phyloP scores from a whole-genome alignment of 371 early-diverging fungal genomes.

The Synchytrium microbalum region DNA sequence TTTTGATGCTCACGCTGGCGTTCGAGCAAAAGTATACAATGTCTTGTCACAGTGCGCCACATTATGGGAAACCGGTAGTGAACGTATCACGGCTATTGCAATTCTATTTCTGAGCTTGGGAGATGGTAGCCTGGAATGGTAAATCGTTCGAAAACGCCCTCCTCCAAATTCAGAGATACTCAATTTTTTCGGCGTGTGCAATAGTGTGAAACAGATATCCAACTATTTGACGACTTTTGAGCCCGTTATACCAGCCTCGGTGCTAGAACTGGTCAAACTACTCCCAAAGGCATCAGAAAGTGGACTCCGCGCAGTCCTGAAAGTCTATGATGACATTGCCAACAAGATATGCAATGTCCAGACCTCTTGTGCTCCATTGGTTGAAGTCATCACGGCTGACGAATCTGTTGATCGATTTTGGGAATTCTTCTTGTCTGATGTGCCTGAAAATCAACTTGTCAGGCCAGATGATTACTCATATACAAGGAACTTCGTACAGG shows the following conservation, averaged over 20 bases:
- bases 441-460: conserved; percentile 40
- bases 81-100: conserved; percentile 26
- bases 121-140: conserved; percentile 30
- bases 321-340: conserved; percentile 36
- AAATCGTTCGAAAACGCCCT: conserved; percentile 5
- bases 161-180: not conserved
- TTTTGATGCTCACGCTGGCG: conserved; percentile 27
- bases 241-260: not conserved
- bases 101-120: conserved; percentile 33
- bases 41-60: conserved; percentile 24
- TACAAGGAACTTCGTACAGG: conserved; percentile 35
- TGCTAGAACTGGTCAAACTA: not conserved
- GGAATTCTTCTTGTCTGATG: conserved; percentile 35
- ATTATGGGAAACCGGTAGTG: conserved; percentile 31
- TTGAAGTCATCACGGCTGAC: conserved; percentile 24
- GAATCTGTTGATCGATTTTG: conserved; percentile 35
- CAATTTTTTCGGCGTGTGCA: not conserved
- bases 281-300: not conserved
- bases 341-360: conserved; percentile 14
- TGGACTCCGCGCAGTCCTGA: conserved; percentile 7
- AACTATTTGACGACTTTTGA: not conserved
- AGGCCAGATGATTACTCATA: conserved; percentile 46
- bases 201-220: not conserved
- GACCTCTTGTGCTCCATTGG: not conserved
- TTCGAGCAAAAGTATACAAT: conserved; percentile 30